These are phyloP conservation scores for Pholiota microspora DNA, from an alignment of 768 basidiomycete species.

Conservation along the genomic window DNA sequence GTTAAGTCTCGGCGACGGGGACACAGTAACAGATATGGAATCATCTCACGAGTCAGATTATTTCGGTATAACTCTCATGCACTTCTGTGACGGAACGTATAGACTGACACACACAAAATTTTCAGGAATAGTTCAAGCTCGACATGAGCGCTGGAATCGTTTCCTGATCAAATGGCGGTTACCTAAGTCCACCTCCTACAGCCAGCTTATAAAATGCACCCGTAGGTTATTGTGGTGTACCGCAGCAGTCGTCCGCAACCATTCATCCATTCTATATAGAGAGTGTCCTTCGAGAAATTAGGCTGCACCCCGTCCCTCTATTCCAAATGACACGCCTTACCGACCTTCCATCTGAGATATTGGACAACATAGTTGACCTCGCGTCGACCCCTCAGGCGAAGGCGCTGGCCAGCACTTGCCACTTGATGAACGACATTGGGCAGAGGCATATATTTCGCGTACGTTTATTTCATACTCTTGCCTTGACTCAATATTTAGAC, in stretches of 20 bases:
- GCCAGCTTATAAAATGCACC: slow-evolving; percentile 17
- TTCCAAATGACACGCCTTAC: slow-evolving; percentile 18
- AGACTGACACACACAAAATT: background rate
- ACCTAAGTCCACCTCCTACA: slow-evolving; percentile 16
- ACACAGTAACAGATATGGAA: slow-evolving; percentile 9
- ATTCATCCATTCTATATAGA: slow-evolving; percentile 6
- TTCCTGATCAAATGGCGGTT: slow-evolving; percentile 22
- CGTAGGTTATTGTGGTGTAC: slow-evolving; percentile 15
- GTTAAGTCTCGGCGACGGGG: slow-evolving; percentile 11
- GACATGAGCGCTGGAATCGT: slow-evolving; percentile 18
- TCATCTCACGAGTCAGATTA: slow-evolving; percentile 4
- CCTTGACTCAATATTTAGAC: background rate
- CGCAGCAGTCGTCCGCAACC: no score
- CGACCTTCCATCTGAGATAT: slow-evolving; percentile 20
- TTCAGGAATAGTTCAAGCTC: background rate
- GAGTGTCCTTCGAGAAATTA: slow-evolving; percentile 19
- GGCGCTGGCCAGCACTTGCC: slow-evolving; percentile 18
- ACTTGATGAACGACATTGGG: slow-evolving; percentile 18
- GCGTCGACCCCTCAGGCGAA: slow-evolving; percentile 13
- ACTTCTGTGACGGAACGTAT: background rate
- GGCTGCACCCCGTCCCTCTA: slow-evolving; percentile 15
- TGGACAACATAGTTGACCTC: slow-evolving; percentile 18
- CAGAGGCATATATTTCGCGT: slow-evolving; percentile 21
- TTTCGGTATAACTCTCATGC: slow-evolving; percentile 3
- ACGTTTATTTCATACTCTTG: background rate